These are phyloP conservation scores for Collybia sordida DNA, from an alignment of 768 basidiomycete genomes.

Conservation along the genomic window DNA sequence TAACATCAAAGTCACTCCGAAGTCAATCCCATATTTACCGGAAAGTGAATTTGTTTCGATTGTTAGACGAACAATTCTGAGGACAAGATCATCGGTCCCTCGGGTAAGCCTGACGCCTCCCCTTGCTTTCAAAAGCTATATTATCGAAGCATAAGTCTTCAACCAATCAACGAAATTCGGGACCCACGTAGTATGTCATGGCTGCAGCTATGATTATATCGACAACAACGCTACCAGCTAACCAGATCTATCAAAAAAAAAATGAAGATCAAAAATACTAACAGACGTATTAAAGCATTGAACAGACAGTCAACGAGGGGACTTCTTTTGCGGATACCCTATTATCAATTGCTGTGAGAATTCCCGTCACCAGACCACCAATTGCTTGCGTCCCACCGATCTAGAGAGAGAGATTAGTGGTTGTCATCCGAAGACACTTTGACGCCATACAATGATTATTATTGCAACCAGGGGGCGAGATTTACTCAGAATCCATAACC, in stretches of 20 bases:
- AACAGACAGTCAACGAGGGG: background rate
- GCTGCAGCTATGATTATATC: background rate
- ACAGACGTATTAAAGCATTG: background rate
- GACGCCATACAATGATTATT: slow-evolving; percentile 9
- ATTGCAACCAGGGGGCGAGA: slow-evolving; percentile 4
- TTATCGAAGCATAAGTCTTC: no score
- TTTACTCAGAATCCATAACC: slow-evolving; percentile 14
- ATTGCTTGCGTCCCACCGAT: slow-evolving; percentile 2
- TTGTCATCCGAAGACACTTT: background rate
- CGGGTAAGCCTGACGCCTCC: background rate
- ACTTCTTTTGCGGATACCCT: background rate
- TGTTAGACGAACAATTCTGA: slow-evolving; percentile 10
- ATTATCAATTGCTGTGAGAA: no score
- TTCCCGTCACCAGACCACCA: no score
- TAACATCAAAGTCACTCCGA: background rate
- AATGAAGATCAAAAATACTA: background rate
- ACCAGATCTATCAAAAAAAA: background rate
- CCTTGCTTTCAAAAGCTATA: slow-evolving; percentile 5
- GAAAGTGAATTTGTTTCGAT: slow-evolving; percentile 16
- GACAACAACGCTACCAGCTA: background rate
- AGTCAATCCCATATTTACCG: slow-evolving; percentile 2
- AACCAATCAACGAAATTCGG: background rate
- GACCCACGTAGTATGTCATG: slow-evolving; percentile 5
- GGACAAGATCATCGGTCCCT: slow-evolving; percentile 4
- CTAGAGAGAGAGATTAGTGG: background rate